Percentiles rank a stretch among this genome's conserved stretches.
Conservation (phyloP, 2,329 filamentous ascomycete genomes). For the Diaporthe aspalathi region DNA sequence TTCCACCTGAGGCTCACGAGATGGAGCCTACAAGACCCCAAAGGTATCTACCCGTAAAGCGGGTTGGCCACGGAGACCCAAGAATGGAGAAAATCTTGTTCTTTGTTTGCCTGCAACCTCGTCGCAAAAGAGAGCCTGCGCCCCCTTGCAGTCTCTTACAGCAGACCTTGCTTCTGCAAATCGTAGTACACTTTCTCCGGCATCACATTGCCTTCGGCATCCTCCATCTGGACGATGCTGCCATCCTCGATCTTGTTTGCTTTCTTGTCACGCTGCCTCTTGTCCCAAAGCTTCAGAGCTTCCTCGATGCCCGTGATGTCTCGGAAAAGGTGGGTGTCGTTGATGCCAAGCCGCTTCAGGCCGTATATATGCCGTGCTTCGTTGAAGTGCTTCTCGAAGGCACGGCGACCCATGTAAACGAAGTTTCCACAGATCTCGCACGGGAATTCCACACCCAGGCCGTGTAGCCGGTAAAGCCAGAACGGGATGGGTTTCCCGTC, state of each 20-base stretch:
- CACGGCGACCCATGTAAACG: slow-evolving; percentile 96
- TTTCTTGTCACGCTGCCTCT: slow-evolving; percentile 88
- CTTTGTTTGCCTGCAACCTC: not conserved
- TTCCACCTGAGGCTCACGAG: not conserved
- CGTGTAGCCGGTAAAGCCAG: slow-evolving; percentile 98
- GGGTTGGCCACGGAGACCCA: not conserved
- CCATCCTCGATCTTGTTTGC: slow-evolving; percentile 80
- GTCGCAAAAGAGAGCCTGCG: not conserved
- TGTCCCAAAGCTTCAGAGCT: slow-evolving; percentile 89
- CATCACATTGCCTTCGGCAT: slow-evolving; percentile 97
- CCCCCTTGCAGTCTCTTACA: slow-evolving; percentile 60
- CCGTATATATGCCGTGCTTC: slow-evolving; percentile 94
- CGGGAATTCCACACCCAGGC: slow-evolving; percentile 91
- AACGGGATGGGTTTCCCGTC: slow-evolving; percentile 99
- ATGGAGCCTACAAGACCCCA: too few species aligned
- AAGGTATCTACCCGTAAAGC: not conserved
- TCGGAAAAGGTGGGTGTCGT: slow-evolving; percentile 88
- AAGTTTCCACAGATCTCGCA: slow-evolving; percentile 99
- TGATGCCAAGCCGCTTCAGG: slow-evolving; percentile 92
- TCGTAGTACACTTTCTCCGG: slow-evolving; percentile 98
- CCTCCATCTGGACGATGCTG: slow-evolving; percentile 97
- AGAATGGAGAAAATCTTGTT: not conserved
- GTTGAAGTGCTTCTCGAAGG: slow-evolving; percentile 99
- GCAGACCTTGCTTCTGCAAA: slow-evolving; percentile 88
- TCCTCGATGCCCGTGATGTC: slow-evolving; percentile 95